Evolutionary conservation across 1,284 basidiomycete species (phyloP), one percentile per base, ranked within the genome.

Genomic region (Papiliotrema flavescens): DNA sequence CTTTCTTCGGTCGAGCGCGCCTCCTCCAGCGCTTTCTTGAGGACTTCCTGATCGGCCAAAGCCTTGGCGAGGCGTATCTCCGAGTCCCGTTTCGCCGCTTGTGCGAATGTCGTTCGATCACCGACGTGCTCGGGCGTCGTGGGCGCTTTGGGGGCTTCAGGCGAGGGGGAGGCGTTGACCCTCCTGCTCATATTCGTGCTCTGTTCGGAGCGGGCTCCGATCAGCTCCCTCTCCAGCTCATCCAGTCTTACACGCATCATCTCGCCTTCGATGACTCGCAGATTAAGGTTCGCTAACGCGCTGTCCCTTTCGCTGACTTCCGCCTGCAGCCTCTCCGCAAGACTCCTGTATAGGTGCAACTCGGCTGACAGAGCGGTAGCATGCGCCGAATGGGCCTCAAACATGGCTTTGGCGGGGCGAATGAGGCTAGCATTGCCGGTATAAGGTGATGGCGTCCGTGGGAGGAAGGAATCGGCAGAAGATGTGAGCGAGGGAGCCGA

Each of bases 41-140:
- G 50, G 3, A 34, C 49, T 20, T 54, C 50, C 11, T 55, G 48
- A 26, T 71, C 69, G 6, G 57, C 44, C 47, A 61, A 15, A 17
- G 67, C 61, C 51, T 69, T 69, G 19, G 62, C 59, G 5, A 70
- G 55, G 23, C 67, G 45, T 35, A 71, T 71, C 54, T 70, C 67
- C 28, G 69, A 47, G 53, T 71, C 69, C 32, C 65, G 46, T 2
- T 51, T 57, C 45, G 65, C 60, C 3, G 54, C 56, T 40, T 68
- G 57, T 11, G 49, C 64, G 8, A 54, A 45, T 23, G 60, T 64
- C 11, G 64, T 65, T 42, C 64, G 26, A 42, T 63, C 60, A 5
- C 51, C 63, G 13, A 40, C 35, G 36, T 59, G 34, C 7, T 48
- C 47, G 13, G 44, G 15, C 48, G 24, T 49, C 41, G 48, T 47